Conservation (phyloP, 2,329 filamentous ascomycete species). For the Talaromyces sp. region DNA sequence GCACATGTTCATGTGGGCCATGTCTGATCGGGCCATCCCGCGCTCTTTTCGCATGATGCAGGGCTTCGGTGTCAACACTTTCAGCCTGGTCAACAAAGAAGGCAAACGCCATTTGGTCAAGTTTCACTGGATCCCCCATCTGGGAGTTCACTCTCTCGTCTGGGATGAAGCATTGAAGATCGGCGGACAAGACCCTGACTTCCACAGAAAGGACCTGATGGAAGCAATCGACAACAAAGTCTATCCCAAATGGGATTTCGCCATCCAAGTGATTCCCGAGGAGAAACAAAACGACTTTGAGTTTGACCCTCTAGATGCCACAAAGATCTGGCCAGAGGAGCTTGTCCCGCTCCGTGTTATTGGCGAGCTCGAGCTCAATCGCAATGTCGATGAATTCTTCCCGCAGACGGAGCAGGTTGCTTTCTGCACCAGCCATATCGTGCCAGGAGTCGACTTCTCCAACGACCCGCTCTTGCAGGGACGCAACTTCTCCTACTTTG, state of each 20-base stretch:
- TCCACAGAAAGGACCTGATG: slow-evolving; percentile 72
- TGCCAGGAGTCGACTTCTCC: slow-evolving; percentile 72
- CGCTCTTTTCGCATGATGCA: slow-evolving; percentile 81
- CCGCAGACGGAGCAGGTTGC: slow-evolving; percentile 77
- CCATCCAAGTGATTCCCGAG: slow-evolving; percentile 73
- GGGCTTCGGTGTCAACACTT: slow-evolving; percentile 80
- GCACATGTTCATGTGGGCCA: slow-evolving; percentile 76
- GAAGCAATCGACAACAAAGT: slow-evolving; percentile 68
- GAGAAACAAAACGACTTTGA: slow-evolving; percentile 71
- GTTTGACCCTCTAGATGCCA: slow-evolving; percentile 80
- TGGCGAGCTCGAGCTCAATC: slow-evolving; percentile 73
- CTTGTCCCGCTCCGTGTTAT: slow-evolving; percentile 70
- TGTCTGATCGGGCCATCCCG: slow-evolving; percentile 70
- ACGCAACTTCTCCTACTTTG: slow-evolving; percentile 60
- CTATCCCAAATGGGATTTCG: slow-evolving; percentile 75
- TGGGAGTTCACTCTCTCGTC: slow-evolving; percentile 71
- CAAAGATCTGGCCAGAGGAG: slow-evolving; percentile 82
- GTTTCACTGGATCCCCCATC: slow-evolving; percentile 69
- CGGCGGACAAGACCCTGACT: slow-evolving; percentile 70
- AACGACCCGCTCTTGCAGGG: slow-evolving; percentile 72
- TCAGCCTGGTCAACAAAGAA: slow-evolving; percentile 61
- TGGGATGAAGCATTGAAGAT: slow-evolving; percentile 75
- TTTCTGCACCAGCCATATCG: slow-evolving; percentile 75
- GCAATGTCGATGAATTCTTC: slow-evolving; percentile 77
- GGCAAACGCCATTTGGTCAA: slow-evolving; percentile 71